phyloP scores from a whole-genome alignment of 148 eudicot genomes.

The Rheum nobile region DNA sequence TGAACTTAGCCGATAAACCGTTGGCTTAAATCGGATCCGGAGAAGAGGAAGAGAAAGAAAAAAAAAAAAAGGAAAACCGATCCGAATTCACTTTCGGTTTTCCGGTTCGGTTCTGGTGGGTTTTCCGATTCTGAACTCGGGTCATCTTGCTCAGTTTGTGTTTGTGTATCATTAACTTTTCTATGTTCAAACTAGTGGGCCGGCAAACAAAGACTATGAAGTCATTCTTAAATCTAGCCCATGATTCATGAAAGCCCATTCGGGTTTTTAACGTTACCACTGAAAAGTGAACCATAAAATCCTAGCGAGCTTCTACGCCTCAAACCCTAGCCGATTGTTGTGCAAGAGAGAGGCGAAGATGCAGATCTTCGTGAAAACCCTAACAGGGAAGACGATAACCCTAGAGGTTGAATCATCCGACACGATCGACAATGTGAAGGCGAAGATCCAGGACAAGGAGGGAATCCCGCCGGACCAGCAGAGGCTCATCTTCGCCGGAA shows the following conservation, averaged over 20 bases:
- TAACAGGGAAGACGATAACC: constrained; percentile 10
- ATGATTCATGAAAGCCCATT: not conserved
- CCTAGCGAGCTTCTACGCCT: not conserved
- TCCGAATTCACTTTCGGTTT: too few species aligned
- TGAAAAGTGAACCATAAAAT: not conserved
- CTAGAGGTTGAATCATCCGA: constrained; percentile 10
- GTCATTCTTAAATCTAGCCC: not conserved
- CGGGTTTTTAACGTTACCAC: not conserved
- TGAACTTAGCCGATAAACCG: too few species aligned
- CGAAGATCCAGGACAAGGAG: constrained; percentile 13
- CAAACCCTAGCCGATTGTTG: not conserved
- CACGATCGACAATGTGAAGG: constrained; percentile 12
- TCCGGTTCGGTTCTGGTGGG: too few species aligned
- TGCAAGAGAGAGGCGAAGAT: not conserved
- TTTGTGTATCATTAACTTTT: too few species aligned
- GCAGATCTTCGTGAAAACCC: constrained; percentile 15
- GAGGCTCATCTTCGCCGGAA: constrained; percentile 12
- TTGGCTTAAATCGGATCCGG: too few species aligned
- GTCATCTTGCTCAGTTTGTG: too few species aligned
- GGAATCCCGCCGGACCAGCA: constrained; percentile 11
- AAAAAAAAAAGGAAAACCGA: too few species aligned
- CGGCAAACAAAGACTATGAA: not conserved
- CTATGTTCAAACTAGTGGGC: not conserved
- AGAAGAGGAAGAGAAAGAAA: too few species aligned
- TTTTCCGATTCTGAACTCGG: too few species aligned